Evolutionary conservation across 2,329 filamentous ascomycete genomes (phyloP), one percentile per base, ranked within the genome.

Genomic region (Aureobasidium sp.): DNA sequence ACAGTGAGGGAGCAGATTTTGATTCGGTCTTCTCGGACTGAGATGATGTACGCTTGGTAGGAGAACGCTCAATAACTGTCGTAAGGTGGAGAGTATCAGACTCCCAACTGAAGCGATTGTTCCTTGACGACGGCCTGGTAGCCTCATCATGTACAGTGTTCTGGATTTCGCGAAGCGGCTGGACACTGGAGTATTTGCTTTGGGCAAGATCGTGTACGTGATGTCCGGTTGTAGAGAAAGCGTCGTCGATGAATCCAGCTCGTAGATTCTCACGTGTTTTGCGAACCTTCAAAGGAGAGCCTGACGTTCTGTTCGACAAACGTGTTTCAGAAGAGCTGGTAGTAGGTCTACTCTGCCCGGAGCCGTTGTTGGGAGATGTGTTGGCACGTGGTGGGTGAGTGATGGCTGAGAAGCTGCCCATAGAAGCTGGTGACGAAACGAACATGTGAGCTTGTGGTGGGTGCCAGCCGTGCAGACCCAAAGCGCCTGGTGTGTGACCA

Each of bases 231-330:
- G 42, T 27, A n/a, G 25, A 34, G 27, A 2, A 25, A 27, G 16
- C 45, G 25, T 42, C 45, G 34, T 42, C 16, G 25, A 32, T 7
- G n/a, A 30, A 50, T 30, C 34, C 57, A 16, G 68, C 62, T 48
- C 65, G 69, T 30, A 72, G 65, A 55, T 72, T 71, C 63, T 73
- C 71, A n/a, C 71, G 65, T 21, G 71, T 73, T 61, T 73, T 73
- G 32, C 69, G 70, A 15, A 73, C 69, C 36, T 68, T 69, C 21
- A 73, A 62, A 32, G 70, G 70, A n/a, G 69, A 70, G 27, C 67
- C 66, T 30, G 45, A 49, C 25, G 61, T 10, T 42, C 36, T 59
- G 57, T 50, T 49, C 27, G 15, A n/a, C 15, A 21, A n/a, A 36
- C 42, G 32, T 29, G 32, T 5, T 45, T 48, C 30, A 21, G 25